Base-by-base conservation (phyloP, 2,329 filamentous ascomycete genomes). In the Laburnicola sp. region DNA sequence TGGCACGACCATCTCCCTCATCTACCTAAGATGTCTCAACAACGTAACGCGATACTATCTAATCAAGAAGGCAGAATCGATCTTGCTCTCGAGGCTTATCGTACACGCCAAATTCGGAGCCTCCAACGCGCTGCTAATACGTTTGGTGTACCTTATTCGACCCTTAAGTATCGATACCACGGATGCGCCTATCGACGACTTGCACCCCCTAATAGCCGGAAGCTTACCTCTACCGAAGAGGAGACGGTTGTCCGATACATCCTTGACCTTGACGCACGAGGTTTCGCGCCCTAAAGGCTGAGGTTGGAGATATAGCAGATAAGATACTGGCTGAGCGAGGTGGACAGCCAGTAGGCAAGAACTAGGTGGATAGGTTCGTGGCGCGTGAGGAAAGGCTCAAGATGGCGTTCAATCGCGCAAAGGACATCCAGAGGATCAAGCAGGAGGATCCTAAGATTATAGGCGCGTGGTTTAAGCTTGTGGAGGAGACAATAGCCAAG, bases 301-400 rank as follows among this genome's bases (percentile, higher is more conserved):
- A 58, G 40, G 49, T 58, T n/a, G 53, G 11, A 52, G 49, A 62
- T 56, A 58, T 62, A 30, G 55, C 48, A n/a, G 31, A 60, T 56
- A 60, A 57, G 53, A 45, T 60, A n/a, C 40, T 62, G 11, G 35
- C n/a, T 42, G 38, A 23, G n/a, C 51, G 43, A 21, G 41, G 48
- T 54, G 25, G 52, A 1, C 34, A 45, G 42, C 44, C 39, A 11
- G 39, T 58, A 36, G 50, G 57, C 37, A 55, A 60, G 51, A 5
- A 40, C 27, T 60, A 36, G 57, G 32, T 45, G 51, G 25, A 50
- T 30, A 16, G 49, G 10, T 58, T 62, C 38, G 38, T 58, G 44
- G 50, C 38, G 40, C 47, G 53, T 49, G 45, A 41, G 26, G 36
- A 48, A n/a, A 10, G 53, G 58, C 53, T 59, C 21, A 51, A 56